Conservation (phyloP, 1,284 basidiomycete species). For the Fomes fomentarius region DNA sequence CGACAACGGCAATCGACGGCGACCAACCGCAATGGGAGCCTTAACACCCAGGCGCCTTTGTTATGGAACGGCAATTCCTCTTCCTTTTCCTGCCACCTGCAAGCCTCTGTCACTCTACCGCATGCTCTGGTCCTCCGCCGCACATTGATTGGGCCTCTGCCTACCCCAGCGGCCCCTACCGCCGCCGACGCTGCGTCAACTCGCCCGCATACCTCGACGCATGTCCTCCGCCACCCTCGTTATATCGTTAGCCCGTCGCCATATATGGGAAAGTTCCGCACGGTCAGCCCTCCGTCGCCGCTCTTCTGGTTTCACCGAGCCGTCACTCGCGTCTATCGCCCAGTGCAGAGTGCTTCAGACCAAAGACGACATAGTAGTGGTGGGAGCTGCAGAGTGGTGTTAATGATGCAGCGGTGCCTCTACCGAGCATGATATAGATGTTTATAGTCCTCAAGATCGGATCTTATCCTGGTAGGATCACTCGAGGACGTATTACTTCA, state of each 20-base stretch:
- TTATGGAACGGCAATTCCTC: conserved; percentile 4
- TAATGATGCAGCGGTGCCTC: background rate
- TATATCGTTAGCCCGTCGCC: background rate
- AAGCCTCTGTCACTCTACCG: conserved; percentile 21
- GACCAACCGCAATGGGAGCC: conserved; percentile 18
- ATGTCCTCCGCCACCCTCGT: background rate
- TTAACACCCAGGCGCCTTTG: conserved; percentile 18
- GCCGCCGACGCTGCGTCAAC: conserved; percentile 8
- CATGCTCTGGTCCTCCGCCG: conserved; percentile 8
- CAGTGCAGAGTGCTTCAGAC: too few relatives aligned
- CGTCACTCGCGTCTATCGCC: background rate
- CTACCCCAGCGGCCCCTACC: conserved; percentile 9
- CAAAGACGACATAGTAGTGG: too few relatives aligned
- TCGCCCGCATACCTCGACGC: too few relatives aligned
- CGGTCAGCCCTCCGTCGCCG: background rate
- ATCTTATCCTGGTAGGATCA: background rate
- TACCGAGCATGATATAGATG: background rate
- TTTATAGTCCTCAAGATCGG: background rate
- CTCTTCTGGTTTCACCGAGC: background rate
- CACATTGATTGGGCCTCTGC: conserved; percentile 3
- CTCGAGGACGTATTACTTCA: background rate
- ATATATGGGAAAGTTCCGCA: background rate
- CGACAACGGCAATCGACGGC: conserved; percentile 15
- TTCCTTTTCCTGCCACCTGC: conserved; percentile 14
- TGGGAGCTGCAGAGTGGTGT: background rate